Percentiles rank a stretch among this genome's conserved stretches.
Conservation (phyloP, 805 yeast species). For the Spathaspora passalidarum region DNA sequence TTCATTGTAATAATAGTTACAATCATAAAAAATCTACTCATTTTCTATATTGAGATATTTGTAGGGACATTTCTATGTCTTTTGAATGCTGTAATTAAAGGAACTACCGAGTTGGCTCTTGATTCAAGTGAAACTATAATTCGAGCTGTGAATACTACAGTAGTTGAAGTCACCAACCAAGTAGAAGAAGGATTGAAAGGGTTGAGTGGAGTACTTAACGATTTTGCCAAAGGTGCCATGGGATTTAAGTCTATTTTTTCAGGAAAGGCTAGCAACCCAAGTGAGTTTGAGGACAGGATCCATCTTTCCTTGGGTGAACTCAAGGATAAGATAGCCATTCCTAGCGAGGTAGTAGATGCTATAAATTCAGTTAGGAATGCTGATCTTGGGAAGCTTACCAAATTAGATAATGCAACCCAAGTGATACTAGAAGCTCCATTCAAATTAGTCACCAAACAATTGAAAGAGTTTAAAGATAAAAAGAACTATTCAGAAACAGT, state of each 20-base stretch:
- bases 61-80: conserved; percentile 88
- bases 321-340: conserved; percentile 53
- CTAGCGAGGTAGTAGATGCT: conserved; percentile 57
- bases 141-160: conserved; percentile 56
- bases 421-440: conserved; percentile 59
- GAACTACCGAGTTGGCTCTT: conserved; percentile 68
- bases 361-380: conserved; percentile 46
- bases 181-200: conserved; percentile 66
- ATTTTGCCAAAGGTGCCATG: conserved; percentile 40
- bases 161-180: conserved; percentile 52
- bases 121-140: conserved; percentile 69
- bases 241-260: conserved; percentile 17
- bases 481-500: background rate
- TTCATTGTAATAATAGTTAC: conserved; percentile 41
- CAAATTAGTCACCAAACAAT: conserved; percentile 37
- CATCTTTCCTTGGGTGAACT: conserved; percentile 57
- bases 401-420: conserved; percentile 59
- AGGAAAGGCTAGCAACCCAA: conserved; percentile 1
- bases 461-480: conserved; percentile 22
- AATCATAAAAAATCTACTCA: conserved; percentile 55
- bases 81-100: conserved; percentile 67
- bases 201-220: conserved; percentile 56
- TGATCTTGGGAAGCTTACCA: conserved; percentile 63
- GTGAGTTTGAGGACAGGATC: conserved; percentile 42
- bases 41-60: conserved; percentile 67